phyloP scores from a whole-genome alignment of 2,329 filamentous ascomycete genomes.

The Aspergillus awamori region DNA sequence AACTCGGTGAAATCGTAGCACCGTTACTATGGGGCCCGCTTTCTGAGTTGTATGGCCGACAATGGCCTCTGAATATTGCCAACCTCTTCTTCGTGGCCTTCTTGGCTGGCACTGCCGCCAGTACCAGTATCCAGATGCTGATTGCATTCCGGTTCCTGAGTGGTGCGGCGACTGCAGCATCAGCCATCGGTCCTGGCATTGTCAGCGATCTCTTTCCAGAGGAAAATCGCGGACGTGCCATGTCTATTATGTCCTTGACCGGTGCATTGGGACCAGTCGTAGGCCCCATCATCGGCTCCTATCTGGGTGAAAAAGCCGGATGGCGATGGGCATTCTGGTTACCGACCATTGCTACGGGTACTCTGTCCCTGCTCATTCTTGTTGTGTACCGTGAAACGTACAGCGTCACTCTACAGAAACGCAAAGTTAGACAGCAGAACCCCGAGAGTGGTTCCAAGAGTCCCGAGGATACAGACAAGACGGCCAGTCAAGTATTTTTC shows the following conservation, averaged over 20 bases:
- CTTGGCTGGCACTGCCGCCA: conserved; percentile 13
- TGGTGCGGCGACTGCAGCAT: conserved; percentile 10
- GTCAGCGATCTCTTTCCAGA: background rate
- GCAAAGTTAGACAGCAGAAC: background rate
- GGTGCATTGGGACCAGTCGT: conserved; percentile 1
- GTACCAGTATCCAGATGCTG: conserved; percentile 6
- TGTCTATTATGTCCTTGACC: conserved; percentile 4
- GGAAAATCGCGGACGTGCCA: conserved; percentile 1
- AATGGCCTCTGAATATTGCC: conserved; percentile 14
- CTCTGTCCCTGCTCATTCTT: background rate
- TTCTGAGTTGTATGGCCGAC: conserved; percentile 16
- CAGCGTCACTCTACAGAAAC: background rate
- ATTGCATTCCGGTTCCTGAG: conserved; percentile 16
- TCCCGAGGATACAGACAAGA: background rate
- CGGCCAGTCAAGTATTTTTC: background rate
- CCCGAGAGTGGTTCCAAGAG: background rate
- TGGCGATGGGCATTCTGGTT: conserved; percentile 14
- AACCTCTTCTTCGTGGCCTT: conserved; percentile 19
- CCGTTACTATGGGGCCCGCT: conserved; percentile 15
- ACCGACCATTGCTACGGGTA: background rate
- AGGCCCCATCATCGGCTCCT: conserved; percentile 6
- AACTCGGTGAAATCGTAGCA: conserved; percentile 14
- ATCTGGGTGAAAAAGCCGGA: background rate
- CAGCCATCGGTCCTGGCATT: conserved; percentile 1
- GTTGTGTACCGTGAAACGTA: conserved; percentile 9